Evolutionary conservation across 345 rosid species (phyloP), one percentile per base, ranked within the genome.

Genomic region (Lepidium africanum): DNA sequence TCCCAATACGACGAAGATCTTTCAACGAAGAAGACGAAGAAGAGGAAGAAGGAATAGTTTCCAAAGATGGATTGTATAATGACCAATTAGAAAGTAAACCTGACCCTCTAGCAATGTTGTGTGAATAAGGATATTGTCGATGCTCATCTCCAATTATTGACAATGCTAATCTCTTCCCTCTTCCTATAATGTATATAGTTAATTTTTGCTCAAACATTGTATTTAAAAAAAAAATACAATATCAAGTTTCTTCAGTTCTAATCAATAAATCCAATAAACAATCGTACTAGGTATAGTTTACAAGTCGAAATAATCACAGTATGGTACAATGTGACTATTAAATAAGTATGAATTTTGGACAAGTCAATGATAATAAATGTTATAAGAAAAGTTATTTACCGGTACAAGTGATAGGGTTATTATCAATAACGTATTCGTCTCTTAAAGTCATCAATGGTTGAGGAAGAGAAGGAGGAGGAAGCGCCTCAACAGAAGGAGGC

Each of bases 1-100:
- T 94, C 53, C 99, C 97, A 25, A 94, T 85, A 54, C 97, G 87
- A n/a, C 92, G 81, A 13, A 91, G 82, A 59, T 90, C 94, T 76
- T 84, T 90, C 4, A 76, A 43, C 37, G 78, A 42, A 6, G 86
- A 73, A 9, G 83, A 57, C 13, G 84, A 73, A 40, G 77, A 61
- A 38, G 74, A 57, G 36, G 67, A 67, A 17, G 73, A 77, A 39
- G 69, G 71, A 10, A 73, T 76, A 15, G 53, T 63, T 35, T 80
- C 88, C 39, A 67, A n/a, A 7, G 79, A 53, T 45, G 81, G 37
- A 61, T 68, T 53, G 52, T 67, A 61, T 25, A 52, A 14, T 36
- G 74, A 32, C 41, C 30, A 41, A 59, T 13, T 61, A 36, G 74
- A 62, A 70, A 61, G 68, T 27, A 68, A 62, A 67, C 69, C 52